A percentile compares a stretch with the other conserved stretches of the same genome.
Evolutionary conservation across 805 yeast species (phyloP).

Genomic region (Candida chauliodis): DNA sequence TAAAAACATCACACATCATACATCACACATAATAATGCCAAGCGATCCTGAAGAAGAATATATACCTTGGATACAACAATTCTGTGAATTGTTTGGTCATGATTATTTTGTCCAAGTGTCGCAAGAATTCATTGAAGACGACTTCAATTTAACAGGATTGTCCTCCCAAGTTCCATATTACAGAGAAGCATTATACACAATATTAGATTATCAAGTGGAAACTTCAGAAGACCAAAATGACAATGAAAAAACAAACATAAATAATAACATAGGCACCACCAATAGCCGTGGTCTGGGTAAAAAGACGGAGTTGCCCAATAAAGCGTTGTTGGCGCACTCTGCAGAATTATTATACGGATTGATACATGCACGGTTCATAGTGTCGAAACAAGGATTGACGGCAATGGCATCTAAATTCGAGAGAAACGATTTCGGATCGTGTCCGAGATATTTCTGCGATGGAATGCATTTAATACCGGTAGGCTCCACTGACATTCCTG

Average conservation of each 20-base stretch:
- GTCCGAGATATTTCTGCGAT: constrained; percentile 87
- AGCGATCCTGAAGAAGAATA: constrained; percentile 49
- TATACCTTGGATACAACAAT: constrained; percentile 80
- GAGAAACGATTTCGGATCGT: constrained; percentile 81
- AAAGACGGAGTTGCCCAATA: constrained; percentile 50
- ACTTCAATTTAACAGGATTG: constrained; percentile 90
- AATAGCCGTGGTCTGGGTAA: background rate
- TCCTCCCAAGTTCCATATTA: constrained; percentile 83
- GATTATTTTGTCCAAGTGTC: constrained; percentile 91
- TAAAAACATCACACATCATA: too few relatives aligned
- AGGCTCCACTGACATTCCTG: constrained; percentile 87
- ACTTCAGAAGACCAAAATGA: constrained; percentile 34
- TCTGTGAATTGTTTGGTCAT: constrained; percentile 75
- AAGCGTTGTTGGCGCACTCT: constrained; percentile 78
- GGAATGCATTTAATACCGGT: constrained; percentile 88
- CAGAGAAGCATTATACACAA: constrained; percentile 86
- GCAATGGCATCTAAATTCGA: constrained; percentile 94
- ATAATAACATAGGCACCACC: background rate
- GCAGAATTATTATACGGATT: constrained; percentile 92
- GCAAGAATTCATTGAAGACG: constrained; percentile 92
- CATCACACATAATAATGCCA: constrained; percentile 24
- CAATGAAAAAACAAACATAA: background rate
- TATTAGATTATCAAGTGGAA: constrained; percentile 74
- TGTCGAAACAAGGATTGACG: constrained; percentile 85
- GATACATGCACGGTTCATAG: constrained; percentile 87